A percentile compares a stretch with the other conserved stretches of the same genome.
phyloP scores from a whole-genome alignment of 306 rosid species.

The Vigna angularis region DNA sequence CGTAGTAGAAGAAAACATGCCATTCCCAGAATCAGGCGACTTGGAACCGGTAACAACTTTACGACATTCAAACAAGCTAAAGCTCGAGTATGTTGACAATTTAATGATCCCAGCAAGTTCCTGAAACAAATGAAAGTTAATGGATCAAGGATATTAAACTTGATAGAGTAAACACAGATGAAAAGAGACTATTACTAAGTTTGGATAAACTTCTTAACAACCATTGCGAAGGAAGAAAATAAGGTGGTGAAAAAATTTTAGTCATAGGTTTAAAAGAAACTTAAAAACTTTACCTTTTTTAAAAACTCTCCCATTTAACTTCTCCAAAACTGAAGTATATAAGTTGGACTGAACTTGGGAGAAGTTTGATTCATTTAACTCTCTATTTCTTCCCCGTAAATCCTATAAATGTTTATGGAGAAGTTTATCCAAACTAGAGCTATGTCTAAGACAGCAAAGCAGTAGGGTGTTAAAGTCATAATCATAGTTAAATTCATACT shows the following conservation, averaged over 20 bases:
- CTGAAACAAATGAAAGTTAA: constrained; percentile 53
- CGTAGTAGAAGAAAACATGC: constrained; percentile 47
- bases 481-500: constrained; percentile 17
- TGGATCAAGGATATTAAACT: constrained; percentile 21
- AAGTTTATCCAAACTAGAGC: background rate
- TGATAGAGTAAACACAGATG: constrained; percentile 16
- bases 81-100: constrained; percentile 78
- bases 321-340: background rate
- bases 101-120: constrained; percentile 92
- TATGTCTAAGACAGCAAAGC: constrained; percentile 21
- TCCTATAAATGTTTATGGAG: background rate
- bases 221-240: background rate
- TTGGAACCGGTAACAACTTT: constrained; percentile 79
- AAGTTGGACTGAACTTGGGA: background rate
- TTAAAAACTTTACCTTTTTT: background rate
- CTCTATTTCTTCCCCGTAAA: background rate
- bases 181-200: background rate
- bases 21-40: constrained; percentile 83
- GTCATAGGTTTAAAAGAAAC: background rate
- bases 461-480: constrained; percentile 4
- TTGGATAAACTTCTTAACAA: constrained; percentile 2
- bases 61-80: constrained; percentile 85
- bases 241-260: background rate
- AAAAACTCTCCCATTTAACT: background rate
- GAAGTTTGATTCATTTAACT: background rate